These are phyloP conservation scores for Saccharomycopsis hybrid DNA, from an alignment of 1,139 yeast species.

Conservation along the genomic window DNA sequence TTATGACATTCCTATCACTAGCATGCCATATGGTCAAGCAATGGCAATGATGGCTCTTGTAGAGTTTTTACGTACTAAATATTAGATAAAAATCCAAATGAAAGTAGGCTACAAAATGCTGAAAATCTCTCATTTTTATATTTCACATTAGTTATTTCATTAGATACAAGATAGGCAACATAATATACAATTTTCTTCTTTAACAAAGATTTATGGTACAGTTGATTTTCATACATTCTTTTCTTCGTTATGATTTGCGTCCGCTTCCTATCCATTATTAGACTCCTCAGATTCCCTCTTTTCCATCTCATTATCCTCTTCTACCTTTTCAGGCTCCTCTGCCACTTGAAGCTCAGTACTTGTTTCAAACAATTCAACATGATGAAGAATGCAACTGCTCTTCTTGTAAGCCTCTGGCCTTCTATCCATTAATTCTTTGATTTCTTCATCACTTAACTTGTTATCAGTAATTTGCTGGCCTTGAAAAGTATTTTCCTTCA, in stretches of 20 bases:
- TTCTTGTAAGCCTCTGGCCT: conserved; percentile 34
- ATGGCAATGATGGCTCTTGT: conserved; percentile 35
- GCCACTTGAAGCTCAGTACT: background rate
- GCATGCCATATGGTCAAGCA: conserved; percentile 36
- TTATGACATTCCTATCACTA: conserved; percentile 31
- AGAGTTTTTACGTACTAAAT: conserved; percentile 25
- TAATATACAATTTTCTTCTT: too few species aligned
- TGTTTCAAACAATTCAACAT: conserved; percentile 44
- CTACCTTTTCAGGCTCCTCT: background rate
- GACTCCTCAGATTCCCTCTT: too few species aligned
- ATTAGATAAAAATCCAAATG: too few species aligned
- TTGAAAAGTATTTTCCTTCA: conserved; percentile 7
- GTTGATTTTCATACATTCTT: too few species aligned
- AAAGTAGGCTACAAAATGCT: too few species aligned
- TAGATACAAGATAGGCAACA: too few species aligned
- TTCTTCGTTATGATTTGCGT: too few species aligned
- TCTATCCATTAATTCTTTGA: conserved; percentile 45
- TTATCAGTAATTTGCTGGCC: conserved; percentile 22
- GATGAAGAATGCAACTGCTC: conserved; percentile 30
- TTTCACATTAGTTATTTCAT: too few species aligned
- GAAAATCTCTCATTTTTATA: too few species aligned
- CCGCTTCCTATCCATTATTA: too few species aligned
- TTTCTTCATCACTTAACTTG: conserved; percentile 31
- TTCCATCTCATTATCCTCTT: too few species aligned
- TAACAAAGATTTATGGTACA: too few species aligned